Conservation (phyloP, 2,329 filamentous ascomycete genomes). For the Periconia digitata region DNA sequence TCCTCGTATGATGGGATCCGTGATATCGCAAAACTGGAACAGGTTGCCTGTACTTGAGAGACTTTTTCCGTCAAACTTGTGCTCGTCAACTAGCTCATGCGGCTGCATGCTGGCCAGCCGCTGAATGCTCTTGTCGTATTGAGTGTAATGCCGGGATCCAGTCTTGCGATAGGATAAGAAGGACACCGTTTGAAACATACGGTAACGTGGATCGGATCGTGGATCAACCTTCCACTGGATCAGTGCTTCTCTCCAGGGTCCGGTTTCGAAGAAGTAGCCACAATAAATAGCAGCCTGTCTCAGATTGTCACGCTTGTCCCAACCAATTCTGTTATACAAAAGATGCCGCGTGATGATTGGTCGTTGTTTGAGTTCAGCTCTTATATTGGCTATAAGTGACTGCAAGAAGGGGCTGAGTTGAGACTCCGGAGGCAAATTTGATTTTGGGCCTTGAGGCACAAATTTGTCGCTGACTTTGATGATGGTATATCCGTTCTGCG, state of each 20-base stretch:
- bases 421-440: slow-evolving; percentile 55
- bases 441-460: slow-evolving; percentile 63
- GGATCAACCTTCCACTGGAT: slow-evolving; percentile 87
- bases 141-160: slow-evolving; percentile 26
- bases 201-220: slow-evolving; percentile 71
- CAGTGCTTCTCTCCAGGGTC: slow-evolving; percentile 87
- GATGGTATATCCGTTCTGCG: slow-evolving; percentile 48
- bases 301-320: slow-evolving; percentile 57
- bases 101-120: slow-evolving; percentile 24
- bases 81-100: slow-evolving; percentile 43
- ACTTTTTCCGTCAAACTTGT: slow-evolving; percentile 80
- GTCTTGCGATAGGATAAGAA: slow-evolving; percentile 37
- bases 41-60: slow-evolving; percentile 81
- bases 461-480: slow-evolving; percentile 62
- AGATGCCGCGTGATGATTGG: slow-evolving; percentile 87
- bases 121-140: slow-evolving; percentile 28
- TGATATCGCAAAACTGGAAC: slow-evolving; percentile 93
- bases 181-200: slow-evolving; percentile 78
- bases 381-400: slow-evolving; percentile 65
- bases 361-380: slow-evolving; percentile 67
- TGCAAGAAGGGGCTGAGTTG: slow-evolving; percentile 60
- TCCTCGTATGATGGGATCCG: slow-evolving; percentile 70
- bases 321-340: slow-evolving; percentile 70
- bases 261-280: slow-evolving; percentile 89
- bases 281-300: slow-evolving; percentile 80